Evolutionary conservation across 441 rosid species (phyloP).

Genomic region (Mallotus repandus): DNA sequence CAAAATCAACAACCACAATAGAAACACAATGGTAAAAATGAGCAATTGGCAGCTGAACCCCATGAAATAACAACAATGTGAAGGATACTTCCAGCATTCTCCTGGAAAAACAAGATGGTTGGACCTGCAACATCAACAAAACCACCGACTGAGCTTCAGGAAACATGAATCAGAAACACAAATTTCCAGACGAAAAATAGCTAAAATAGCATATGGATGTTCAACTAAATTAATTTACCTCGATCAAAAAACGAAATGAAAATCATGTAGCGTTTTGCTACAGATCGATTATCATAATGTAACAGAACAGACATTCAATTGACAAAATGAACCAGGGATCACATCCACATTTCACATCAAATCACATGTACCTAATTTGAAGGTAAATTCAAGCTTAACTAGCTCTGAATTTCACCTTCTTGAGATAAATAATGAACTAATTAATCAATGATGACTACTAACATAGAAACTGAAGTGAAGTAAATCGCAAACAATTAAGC

Average conservation of each 20-base stretch:
- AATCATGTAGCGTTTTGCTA: no score
- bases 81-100: conserved; percentile 99
- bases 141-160: neutral
- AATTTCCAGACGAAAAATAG: neutral
- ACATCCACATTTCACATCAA: no score
- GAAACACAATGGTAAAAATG: neutral
- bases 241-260: neutral
- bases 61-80: conserved; percentile 10
- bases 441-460: no score
- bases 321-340: no score
- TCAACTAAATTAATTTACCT: neutral
- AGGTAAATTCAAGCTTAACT: no score
- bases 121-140: conserved; percentile 67
- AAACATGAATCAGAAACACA: neutral
- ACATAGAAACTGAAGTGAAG: no score
- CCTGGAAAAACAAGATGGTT: conserved; percentile 93
- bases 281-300: no score
- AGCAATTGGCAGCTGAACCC: neutral
- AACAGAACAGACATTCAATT: no score
- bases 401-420: no score
- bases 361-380: no score
- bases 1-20: conserved; percentile 10
- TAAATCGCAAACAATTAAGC: no score
- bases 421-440: no score
- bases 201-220: neutral